Base-by-base conservation (phyloP, 2,329 filamentous ascomycete species). In the Ophiostoma quercus region DNA sequence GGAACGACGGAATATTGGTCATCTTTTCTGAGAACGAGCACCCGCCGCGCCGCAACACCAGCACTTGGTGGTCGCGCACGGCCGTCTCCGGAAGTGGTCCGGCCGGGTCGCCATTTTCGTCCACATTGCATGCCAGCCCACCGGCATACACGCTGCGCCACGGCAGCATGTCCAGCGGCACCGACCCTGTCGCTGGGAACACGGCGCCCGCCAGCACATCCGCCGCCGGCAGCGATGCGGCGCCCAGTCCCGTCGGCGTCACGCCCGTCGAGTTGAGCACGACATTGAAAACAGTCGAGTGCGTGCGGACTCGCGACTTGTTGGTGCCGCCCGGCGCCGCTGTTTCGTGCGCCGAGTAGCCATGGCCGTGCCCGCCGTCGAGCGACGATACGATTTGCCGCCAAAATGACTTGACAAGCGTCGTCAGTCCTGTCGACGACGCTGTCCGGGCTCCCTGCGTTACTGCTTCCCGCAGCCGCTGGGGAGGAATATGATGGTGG, bases 21-120 rank as follows among this genome's bases (percentile, higher is more conserved):
- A 98, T 81, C 78, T 99, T 99, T 37, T 90, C 81, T 47, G 87
- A 89, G 78, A 98, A 98, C 32, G 86, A 90, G 80, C 95, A 99
- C 0, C 87, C 88, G 54, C 95, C 94, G 6, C 95, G 88, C 37
- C 87, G 88, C 75, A 98, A 84, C 67, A 97, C 86, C 71, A 99
- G 88, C 71, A 98, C 83, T 68, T 97, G 89, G 79, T 96, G 83
- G 65, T 82, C 79, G 37, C 82, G 82, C 2, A 84, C 79, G 0
- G 82, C 84, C 19, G 77, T 75, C n/a, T 85, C 83, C 2, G 84
- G 84, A 1, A 87, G 78, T 3, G 82, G 80, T n/a, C 82, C 80
- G 16, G 25, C 19, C 19, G 67, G 67, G 32, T 19, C 25, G 19
- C 57, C 57, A 51, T 60, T 12, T 22, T 39, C 67, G 34, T 65